Conservation (phyloP, 805 yeast genomes). For the Starmera dryadoides region DNA sequence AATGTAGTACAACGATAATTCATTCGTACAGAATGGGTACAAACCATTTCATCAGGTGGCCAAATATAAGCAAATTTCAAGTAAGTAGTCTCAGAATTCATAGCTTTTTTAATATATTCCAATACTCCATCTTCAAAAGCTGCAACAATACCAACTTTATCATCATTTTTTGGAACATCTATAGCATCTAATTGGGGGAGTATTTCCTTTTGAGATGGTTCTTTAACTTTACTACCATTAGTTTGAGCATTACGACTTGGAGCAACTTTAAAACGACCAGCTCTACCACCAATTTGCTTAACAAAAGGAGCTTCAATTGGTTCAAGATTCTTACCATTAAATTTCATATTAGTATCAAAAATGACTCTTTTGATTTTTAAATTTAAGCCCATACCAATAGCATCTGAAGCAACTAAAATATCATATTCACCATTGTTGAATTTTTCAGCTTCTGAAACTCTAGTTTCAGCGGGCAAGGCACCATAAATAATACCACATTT, state of each 20-base stretch:
- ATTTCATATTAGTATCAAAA: constrained; percentile 63
- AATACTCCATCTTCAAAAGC: constrained; percentile 29
- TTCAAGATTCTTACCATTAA: constrained; percentile 49
- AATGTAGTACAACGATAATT: no score
- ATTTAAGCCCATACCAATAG: constrained; percentile 96
- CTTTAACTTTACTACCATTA: neutral
- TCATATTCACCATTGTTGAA: constrained; percentile 80
- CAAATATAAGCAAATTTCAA: neutral
- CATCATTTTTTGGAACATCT: constrained; percentile 27
- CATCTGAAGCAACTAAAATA: constrained; percentile 90
- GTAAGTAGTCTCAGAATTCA: neutral
- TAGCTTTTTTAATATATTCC: neutral
- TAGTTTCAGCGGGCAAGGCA: constrained; percentile 90
- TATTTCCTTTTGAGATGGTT: constrained; percentile 8
- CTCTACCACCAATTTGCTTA: constrained; percentile 94
- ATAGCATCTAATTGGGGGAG: constrained; percentile 21
- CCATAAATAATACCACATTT: constrained; percentile 92
- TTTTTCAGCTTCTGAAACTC: constrained; percentile 72
- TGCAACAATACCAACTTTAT: constrained; percentile 26
- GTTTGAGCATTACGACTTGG: constrained; percentile 18
- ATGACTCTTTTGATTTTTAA: constrained; percentile 75
- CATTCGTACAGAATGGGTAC: neutral
- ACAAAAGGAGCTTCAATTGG: constrained; percentile 55
- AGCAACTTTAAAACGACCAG: constrained; percentile 66
- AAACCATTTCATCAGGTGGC: neutral